phyloP scores from a whole-genome alignment of 225 moss, liverwort and hornwort species.

The Bryum argenteum region DNA sequence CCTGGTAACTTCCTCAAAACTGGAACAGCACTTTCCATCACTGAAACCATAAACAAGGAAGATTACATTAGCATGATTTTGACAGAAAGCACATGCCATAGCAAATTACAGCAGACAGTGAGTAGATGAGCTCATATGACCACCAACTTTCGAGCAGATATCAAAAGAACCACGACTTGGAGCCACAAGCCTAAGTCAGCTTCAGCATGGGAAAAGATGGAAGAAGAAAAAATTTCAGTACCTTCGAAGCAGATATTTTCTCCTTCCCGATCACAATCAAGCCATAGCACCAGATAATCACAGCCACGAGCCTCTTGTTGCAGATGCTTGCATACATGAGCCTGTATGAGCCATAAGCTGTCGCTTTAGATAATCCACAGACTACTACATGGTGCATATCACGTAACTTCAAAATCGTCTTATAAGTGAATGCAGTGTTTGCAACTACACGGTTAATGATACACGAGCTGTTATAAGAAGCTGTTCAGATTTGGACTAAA shows the following conservation, averaged over 20 bases:
- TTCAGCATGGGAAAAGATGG: slow-evolving; percentile 10
- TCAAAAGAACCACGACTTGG: not conserved
- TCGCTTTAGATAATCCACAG: slow-evolving; percentile 10
- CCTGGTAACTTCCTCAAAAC: slow-evolving; percentile 73
- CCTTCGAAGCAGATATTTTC: slow-evolving; percentile 99
- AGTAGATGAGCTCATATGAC: not conserved
- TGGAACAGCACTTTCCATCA: slow-evolving; percentile 91
- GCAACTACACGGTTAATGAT: slow-evolving; percentile 9
- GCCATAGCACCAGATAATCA: slow-evolving; percentile 93
- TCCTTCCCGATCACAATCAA: slow-evolving; percentile 99
- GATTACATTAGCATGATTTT: slow-evolving; percentile 24
- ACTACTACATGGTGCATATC: slow-evolving; percentile 12
- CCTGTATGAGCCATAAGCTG: slow-evolving; percentile 44
- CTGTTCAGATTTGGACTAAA: slow-evolving; percentile 9
- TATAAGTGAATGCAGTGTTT: not conserved
- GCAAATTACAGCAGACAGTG: not conserved
- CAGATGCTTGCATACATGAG: slow-evolving; percentile 98
- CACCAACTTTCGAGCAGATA: slow-evolving; percentile 15
- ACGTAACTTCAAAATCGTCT: slow-evolving; percentile 26
- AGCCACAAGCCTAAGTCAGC: slow-evolving; percentile 21
- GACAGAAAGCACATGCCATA: slow-evolving; percentile 16
- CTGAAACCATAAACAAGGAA: slow-evolving; percentile 49
- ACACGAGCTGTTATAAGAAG: not conserved
- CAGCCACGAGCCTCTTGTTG: slow-evolving; percentile 95
- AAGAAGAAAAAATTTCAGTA: slow-evolving; percentile 27